Percentiles rank a stretch among this genome's conserved stretches.
These are phyloP conservation scores for Lichtheimia hyalospora DNA, from an alignment of 371 early-diverging fungal genomes.

Conservation along the genomic window DNA sequence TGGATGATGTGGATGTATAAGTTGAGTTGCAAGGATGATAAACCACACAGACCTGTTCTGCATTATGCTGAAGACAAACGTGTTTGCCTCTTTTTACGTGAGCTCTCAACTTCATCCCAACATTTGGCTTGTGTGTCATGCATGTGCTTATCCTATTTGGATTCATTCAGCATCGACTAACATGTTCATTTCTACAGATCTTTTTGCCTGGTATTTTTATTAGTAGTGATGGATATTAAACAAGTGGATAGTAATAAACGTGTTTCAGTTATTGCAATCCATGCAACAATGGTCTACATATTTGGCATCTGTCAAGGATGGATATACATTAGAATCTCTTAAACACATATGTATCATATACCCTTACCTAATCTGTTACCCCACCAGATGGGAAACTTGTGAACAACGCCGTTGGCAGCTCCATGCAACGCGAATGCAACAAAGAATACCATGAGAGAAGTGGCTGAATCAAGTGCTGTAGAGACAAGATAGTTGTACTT, in stretches of 20 bases:
- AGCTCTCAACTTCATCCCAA: neutral
- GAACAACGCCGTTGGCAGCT: slow-evolving; percentile 39
- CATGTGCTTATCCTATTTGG: neutral
- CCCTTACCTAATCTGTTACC: slow-evolving; percentile 39
- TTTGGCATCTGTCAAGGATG: slow-evolving; percentile 8
- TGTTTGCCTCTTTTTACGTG: slow-evolving; percentile 13
- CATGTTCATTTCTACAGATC: neutral
- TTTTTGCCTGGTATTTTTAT: neutral
- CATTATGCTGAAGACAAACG: slow-evolving; percentile 8
- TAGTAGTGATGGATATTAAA: neutral
- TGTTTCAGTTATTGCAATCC: slow-evolving; percentile 9
- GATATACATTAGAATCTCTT: slow-evolving; percentile 2
- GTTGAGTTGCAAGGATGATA: slow-evolving; percentile 11
- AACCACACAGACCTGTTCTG: slow-evolving; percentile 16
- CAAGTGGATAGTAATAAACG: neutral
- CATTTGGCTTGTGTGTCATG: neutral
- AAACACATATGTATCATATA: slow-evolving; percentile 4
- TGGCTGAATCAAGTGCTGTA: slow-evolving; percentile 59
- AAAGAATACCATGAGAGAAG: slow-evolving; percentile 52
- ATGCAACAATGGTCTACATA: slow-evolving; percentile 23
- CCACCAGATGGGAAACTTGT: slow-evolving; percentile 54
- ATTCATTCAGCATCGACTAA: neutral
- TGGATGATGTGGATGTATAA: neutral
- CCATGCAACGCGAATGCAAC: slow-evolving; percentile 51
- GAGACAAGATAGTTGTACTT: slow-evolving; percentile 58